phyloP scores from a whole-genome alignment of 2,329 filamentous ascomycete genomes.

The Hypoxylon sp. region DNA sequence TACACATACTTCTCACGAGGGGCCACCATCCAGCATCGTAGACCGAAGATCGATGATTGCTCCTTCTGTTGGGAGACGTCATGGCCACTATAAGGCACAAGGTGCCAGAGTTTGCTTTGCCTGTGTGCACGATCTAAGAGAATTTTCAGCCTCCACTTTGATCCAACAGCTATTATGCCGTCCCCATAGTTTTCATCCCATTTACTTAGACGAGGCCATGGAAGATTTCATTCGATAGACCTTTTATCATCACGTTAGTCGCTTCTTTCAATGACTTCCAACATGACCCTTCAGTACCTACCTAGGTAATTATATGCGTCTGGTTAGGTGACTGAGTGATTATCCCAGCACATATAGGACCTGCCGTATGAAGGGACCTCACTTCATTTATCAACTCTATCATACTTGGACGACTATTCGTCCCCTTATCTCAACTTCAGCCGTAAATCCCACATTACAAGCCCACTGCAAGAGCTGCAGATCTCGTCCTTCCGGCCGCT shows the following conservation, averaged over 20 bases:
- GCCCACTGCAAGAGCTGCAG: conserved; percentile 23
- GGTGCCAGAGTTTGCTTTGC: conserved; percentile 5
- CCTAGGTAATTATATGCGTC: not conserved
- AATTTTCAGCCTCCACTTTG: conserved; percentile 11
- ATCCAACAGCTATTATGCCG: not conserved
- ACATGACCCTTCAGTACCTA: not conserved
- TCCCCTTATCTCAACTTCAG: conserved; percentile 19
- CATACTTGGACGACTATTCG: not conserved
- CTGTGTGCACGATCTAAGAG: not conserved
- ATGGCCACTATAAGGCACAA: conserved; percentile 6
- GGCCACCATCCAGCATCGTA: not conserved
- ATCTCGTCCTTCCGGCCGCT: conserved; percentile 24
- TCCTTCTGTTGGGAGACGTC: conserved; percentile 1
- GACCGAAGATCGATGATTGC: conserved; percentile 16
- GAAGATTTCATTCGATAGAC: not conserved
- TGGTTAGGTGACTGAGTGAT: not conserved
- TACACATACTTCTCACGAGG: conserved; percentile 1
- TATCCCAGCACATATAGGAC: conserved; percentile 5
- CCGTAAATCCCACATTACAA: conserved; percentile 13
- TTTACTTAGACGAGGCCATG: not conserved
- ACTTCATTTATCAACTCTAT: conserved; percentile 7
- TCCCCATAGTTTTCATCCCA: not conserved
- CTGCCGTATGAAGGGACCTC: not conserved
- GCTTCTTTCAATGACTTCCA: not conserved
- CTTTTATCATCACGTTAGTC: not conserved